Evolutionary conservation across 345 rosid genomes (phyloP).

Genomic region (Camelina sativa): DNA sequence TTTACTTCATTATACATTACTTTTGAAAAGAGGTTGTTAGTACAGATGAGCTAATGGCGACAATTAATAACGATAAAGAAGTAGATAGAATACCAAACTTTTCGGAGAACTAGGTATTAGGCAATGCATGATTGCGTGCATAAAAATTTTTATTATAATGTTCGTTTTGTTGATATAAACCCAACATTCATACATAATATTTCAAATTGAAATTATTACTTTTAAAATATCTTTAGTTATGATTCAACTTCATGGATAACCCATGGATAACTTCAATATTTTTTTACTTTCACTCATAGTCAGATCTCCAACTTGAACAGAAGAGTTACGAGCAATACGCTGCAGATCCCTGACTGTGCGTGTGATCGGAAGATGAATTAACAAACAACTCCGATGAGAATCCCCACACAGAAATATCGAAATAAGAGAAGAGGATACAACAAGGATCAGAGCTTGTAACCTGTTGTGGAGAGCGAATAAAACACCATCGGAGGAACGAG

Average conservation of each 20-base stretch:
- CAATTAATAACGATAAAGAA: too few species aligned
- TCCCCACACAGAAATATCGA: neutral
- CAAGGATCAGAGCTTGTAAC: conserved; percentile 42
- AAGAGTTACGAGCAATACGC: conserved; percentile 69
- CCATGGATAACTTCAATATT: too few species aligned
- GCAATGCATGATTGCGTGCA: too few species aligned
- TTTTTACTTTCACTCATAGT: conserved; percentile 30
- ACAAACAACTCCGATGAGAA: conserved; percentile 16
- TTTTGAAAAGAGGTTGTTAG: neutral
- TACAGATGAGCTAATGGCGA: conserved; percentile 27
- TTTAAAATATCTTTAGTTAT: too few species aligned
- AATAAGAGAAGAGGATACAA: neutral
- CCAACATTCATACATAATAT: too few species aligned
- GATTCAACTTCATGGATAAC: too few species aligned
- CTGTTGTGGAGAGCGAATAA: conserved; percentile 92
- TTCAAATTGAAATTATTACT: too few species aligned
- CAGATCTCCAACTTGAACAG: conserved; percentile 75
- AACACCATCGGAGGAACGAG: conserved; percentile 90
- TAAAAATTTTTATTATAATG: too few species aligned
- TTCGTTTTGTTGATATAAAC: too few species aligned
- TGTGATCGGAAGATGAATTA: conserved; percentile 8
- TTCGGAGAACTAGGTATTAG: too few species aligned
- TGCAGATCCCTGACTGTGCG: conserved; percentile 96
- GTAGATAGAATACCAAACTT: too few species aligned
- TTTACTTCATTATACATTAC: too few species aligned